These are phyloP conservation scores for Skeletonema marinoi DNA, from an alignment of 108 stramenopile genomes.

Conservation along the genomic window DNA sequence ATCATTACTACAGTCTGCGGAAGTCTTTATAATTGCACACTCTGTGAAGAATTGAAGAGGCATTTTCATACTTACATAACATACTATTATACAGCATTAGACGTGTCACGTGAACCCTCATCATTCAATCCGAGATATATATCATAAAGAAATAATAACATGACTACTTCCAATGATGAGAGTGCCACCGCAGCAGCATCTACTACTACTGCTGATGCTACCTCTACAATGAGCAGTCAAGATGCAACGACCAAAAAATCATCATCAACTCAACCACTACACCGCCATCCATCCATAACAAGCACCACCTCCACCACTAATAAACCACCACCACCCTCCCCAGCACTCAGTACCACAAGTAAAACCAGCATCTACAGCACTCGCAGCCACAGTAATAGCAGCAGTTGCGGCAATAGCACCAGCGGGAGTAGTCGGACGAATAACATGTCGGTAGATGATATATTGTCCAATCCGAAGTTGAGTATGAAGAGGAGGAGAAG, in stretches of 20 bases:
- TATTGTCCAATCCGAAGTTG: neutral
- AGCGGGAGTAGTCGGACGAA: neutral
- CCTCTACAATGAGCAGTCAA: neutral
- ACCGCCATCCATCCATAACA: neutral
- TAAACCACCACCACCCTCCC: neutral
- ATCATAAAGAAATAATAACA: too few relatives aligned
- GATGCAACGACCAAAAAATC: neutral
- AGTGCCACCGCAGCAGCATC: neutral
- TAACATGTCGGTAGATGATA: slow-evolving; percentile 24
- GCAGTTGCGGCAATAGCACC: neutral
- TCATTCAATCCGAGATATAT: too few relatives aligned
- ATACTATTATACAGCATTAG: too few relatives aligned
- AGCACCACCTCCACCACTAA: neutral
- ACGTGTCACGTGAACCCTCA: too few relatives aligned
- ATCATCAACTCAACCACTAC: neutral
- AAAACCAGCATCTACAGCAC: neutral
- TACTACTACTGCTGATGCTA: neutral
- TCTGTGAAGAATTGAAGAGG: too few relatives aligned
- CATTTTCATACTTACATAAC: too few relatives aligned
- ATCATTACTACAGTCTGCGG: too few relatives aligned
- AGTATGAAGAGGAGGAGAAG: slow-evolving; percentile 3
- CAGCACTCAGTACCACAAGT: slow-evolving; percentile 12
- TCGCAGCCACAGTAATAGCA: neutral
- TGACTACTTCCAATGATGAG: too few relatives aligned
- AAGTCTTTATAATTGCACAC: too few relatives aligned